Percentiles rank a stretch among this genome's conserved stretches.
These are phyloP conservation scores for Cryptococcus deneoformans DNA, from an alignment of 1,284 basidiomycete species.

Conservation along the genomic window DNA sequence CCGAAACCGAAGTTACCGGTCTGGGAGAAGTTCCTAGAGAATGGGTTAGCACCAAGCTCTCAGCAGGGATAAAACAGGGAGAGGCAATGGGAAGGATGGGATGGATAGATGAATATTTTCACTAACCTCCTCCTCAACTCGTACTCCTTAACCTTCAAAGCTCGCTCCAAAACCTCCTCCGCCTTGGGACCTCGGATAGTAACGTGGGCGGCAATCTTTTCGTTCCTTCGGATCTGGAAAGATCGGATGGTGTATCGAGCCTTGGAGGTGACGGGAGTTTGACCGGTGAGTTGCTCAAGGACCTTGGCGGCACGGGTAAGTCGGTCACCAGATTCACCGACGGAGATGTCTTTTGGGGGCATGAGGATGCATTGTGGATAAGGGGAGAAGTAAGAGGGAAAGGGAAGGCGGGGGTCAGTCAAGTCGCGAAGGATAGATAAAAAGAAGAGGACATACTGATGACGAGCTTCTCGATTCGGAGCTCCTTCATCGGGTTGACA, in stretches of 20 bases:
- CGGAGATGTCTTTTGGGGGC: slow-evolving; percentile 80
- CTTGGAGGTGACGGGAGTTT: slow-evolving; percentile 99
- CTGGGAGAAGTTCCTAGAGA: slow-evolving; percentile 89
- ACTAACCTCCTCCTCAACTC: slow-evolving; percentile 64
- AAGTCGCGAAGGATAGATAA: neutral
- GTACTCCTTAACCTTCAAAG: slow-evolving; percentile 99
- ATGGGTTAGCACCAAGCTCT: slow-evolving; percentile 31
- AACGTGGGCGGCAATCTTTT: slow-evolving; percentile 99
- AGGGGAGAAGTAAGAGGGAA: neutral
- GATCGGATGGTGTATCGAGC: slow-evolving; percentile 99
- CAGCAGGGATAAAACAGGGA: neutral
- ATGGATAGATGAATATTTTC: no score
- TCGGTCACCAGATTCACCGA: slow-evolving; percentile 99
- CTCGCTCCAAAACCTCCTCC: slow-evolving; percentile 99
- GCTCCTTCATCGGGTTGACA: slow-evolving; percentile 93
- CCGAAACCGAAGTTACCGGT: slow-evolving; percentile 99
- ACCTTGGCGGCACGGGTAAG: slow-evolving; percentile 99
- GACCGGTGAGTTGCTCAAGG: slow-evolving; percentile 98
- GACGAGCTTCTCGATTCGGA: slow-evolving; percentile 97
- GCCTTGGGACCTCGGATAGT: slow-evolving; percentile 99
- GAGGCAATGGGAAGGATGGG: neutral
- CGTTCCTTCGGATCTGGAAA: slow-evolving; percentile 99
- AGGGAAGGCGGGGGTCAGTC: neutral
- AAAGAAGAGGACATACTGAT: slow-evolving; percentile 71
- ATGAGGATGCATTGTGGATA: neutral